These are phyloP conservation scores for Saccharomycopsis olivae DNA, from an alignment of 805 yeast species.

Conservation along the genomic window DNA sequence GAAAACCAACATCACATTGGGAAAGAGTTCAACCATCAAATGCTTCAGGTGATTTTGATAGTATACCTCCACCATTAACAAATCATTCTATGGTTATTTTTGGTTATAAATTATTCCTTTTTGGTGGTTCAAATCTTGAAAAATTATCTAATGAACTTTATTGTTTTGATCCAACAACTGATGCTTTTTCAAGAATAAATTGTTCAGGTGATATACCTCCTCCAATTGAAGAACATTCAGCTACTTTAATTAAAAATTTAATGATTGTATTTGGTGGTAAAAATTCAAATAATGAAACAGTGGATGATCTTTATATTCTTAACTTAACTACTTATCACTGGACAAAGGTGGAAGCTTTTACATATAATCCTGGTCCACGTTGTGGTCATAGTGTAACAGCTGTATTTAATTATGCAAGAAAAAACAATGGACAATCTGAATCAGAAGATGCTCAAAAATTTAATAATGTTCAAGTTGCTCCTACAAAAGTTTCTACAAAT, in stretches of 20 bases:
- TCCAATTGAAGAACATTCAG: slow-evolving; percentile 87
- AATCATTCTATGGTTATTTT: slow-evolving; percentile 83
- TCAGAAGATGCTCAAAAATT: slow-evolving; percentile 5
- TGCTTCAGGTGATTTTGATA: slow-evolving; percentile 26
- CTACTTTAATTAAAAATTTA: slow-evolving; percentile 65
- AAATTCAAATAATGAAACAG: slow-evolving; percentile 56
- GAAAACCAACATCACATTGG: slow-evolving; percentile 81
- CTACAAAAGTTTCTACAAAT: slow-evolving; percentile 10
- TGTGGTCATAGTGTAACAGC: slow-evolving; percentile 87
- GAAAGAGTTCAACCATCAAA: slow-evolving; percentile 43
- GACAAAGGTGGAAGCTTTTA: slow-evolving; percentile 40
- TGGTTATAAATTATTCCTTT: slow-evolving; percentile 70
- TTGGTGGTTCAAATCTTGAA: slow-evolving; percentile 84
- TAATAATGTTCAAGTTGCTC: slow-evolving; percentile 6
- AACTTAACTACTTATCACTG: slow-evolving; percentile 64
- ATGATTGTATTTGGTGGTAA: slow-evolving; percentile 89
- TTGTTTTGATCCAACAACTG: slow-evolving; percentile 60
- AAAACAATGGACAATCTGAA: background rate
- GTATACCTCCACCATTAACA: slow-evolving; percentile 69
- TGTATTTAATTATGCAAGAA: slow-evolving; percentile 30
- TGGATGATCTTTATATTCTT: slow-evolving; percentile 60
- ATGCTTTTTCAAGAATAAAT: slow-evolving; percentile 60
- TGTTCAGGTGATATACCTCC: slow-evolving; percentile 48
- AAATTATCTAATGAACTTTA: slow-evolving; percentile 67
- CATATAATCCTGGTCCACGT: slow-evolving; percentile 62